Evolutionary conservation across 73 alveolate genomes (phyloP).

Genomic region (Paramecium sonneborni): DNA sequence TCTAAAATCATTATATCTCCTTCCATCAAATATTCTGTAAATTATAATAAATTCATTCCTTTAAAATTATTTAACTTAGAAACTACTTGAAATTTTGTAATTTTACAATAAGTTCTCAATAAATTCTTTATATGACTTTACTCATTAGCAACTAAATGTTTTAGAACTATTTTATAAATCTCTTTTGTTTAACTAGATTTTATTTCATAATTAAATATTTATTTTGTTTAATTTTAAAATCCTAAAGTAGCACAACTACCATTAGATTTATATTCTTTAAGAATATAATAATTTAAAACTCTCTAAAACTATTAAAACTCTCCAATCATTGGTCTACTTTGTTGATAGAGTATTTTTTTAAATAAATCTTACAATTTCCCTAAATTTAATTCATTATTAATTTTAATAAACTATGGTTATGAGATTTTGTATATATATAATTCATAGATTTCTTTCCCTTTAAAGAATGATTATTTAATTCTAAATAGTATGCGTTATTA

Average conservation of each 20-base stretch:
- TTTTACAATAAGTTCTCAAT: slow-evolving; percentile 1
- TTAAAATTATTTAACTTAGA: not conserved
- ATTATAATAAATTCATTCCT: not conserved
- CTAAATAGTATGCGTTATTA: not conserved
- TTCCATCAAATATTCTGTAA: not conserved
- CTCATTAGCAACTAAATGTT: slow-evolving; percentile 2
- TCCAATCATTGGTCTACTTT: not conserved
- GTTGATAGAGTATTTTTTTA: not conserved
- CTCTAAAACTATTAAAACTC: not conserved
- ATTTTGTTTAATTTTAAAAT: not conserved
- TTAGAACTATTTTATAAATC: not conserved
- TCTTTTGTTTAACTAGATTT: not conserved
- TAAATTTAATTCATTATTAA: not conserved
- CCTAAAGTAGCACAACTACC: not conserved
- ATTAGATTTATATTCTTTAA: not conserved
- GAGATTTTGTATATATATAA: not conserved
- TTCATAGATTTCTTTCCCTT: not conserved
- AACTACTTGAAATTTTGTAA: not conserved
- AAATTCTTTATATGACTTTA: not conserved
- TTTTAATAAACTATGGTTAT: not conserved
- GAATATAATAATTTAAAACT: not conserved
- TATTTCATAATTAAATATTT: slow-evolving; percentile 26
- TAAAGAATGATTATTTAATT: not conserved
- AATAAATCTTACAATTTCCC: not conserved
- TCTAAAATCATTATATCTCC: not conserved